Conservation (phyloP, 2,329 filamentous ascomycete genomes). For the Hypoxylon sp. region DNA sequence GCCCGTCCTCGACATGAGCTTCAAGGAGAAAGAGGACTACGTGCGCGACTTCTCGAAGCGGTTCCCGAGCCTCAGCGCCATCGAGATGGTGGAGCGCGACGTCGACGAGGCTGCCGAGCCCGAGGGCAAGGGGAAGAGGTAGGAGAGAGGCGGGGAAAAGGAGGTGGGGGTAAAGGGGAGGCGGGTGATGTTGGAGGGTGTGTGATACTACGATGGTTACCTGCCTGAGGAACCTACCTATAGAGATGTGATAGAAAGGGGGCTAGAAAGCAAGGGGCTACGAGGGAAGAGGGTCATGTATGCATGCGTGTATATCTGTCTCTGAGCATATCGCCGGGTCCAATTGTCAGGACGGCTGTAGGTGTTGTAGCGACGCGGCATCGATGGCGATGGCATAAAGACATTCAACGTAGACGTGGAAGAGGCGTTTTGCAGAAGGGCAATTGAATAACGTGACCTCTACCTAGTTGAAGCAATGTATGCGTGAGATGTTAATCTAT, state of each 20-base stretch:
- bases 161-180: background rate
- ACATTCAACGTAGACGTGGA: conserved; percentile 29
- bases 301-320: conserved; percentile 2
- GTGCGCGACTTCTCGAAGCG: conserved; percentile 78
- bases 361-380: conserved; percentile 5
- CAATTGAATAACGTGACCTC: conserved; percentile 25
- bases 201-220: background rate
- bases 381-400: conserved; percentile 7
- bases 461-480: background rate
- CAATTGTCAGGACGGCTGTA: background rate
- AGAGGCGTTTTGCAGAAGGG: conserved; percentile 31
- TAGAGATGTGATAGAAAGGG: background rate
- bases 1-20: conserved; percentile 62
- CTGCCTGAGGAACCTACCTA: no score
- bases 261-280: background rate
- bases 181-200: background rate
- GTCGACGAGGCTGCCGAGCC: conserved; percentile 53
- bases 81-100: conserved; percentile 88
- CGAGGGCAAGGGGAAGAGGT: conserved; percentile 29
- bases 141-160: background rate
- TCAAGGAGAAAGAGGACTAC: conserved; percentile 70
- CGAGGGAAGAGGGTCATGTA: background rate
- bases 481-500: background rate
- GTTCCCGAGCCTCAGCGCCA: conserved; percentile 82
- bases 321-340: background rate